Base-by-base conservation (phyloP, 169 alveolate species). In the Plasmodium knowlesi region DNA sequence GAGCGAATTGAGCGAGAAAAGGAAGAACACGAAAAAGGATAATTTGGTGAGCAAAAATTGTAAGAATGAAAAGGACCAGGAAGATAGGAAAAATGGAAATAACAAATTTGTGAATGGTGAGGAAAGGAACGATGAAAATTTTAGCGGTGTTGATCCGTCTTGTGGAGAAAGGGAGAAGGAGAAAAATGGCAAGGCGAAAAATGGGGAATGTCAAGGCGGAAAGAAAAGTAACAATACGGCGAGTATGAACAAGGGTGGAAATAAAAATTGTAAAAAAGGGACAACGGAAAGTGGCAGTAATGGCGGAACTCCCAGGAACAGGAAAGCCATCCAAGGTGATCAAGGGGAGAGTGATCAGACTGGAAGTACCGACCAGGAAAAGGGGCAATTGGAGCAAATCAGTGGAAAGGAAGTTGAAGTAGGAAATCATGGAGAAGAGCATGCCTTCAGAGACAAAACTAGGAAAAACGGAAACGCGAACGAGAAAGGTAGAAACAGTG, bases 1-100 rank as follows among this genome's bases (percentile, higher is more conserved):
- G 46, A 74, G 53, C 19, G 93, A 86, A 53, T 30, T 19, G 16
- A 32, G 76, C 70, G 93, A 86, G 14, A 86, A 86, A 54, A 86
- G 80, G 82, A 86, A 86, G 34, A 86, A 54, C 34, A 34, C 19
- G 30, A 86, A 86, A 39, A 86, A 86, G 83, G 93, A 86, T 39
- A 86, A 53, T 34, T 25, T 32, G 67, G 32, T 46, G 8, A 34
- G 30, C 22, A 86, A 86, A 76, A 86, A 53, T 86, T 50, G 43
- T 53, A 74, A 22, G 43, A 86, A 32, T 53, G 93, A 86, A 76
- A 74, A 86, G 43, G 85, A 86, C n/a, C 86, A 28, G 30, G 84
- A 53, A 10, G 93, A 86, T 53, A 86, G 16, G 30, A 83, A 86
- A 86, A 78, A 37, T 53, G 84, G 81, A 86, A 76, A 32, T 50